A percentile compares a stretch with the other conserved stretches of the same genome.
phyloP scores from a whole-genome alignment of 495 filamentous ascomycete genomes.

The Ascodesmis nigricans region DNA sequence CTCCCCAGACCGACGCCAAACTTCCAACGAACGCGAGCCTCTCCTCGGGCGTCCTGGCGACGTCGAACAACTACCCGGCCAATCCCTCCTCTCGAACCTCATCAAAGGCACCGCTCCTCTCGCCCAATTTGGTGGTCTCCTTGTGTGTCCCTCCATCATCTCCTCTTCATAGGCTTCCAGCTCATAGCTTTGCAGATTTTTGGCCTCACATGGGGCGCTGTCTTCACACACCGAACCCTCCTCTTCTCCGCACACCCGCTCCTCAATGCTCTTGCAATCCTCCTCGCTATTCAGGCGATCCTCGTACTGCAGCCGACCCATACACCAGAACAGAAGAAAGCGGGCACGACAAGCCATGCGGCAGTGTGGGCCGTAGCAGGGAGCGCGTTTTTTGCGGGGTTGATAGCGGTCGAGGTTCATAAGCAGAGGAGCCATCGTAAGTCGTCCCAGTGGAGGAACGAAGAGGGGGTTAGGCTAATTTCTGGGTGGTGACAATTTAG shows the following conservation, averaged over 20 bases:
- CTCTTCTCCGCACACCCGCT: slow-evolving; percentile 78
- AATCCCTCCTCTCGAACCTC: slow-evolving; percentile 46
- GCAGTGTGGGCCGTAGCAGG: slow-evolving; percentile 38
- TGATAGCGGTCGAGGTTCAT: slow-evolving; percentile 11
- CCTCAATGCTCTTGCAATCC: slow-evolving; percentile 47
- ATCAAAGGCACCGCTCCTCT: slow-evolving; percentile 45
- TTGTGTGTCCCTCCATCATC: slow-evolving; percentile 27
- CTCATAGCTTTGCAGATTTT: slow-evolving; percentile 34
- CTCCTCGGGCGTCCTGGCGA: slow-evolving; percentile 54
- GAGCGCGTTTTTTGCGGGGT: slow-evolving; percentile 10
- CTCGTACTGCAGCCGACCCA: slow-evolving; percentile 77
- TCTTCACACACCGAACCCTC: slow-evolving; percentile 41
- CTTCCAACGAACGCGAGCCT: slow-evolving; percentile 46
- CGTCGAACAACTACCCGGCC: slow-evolving; percentile 40
- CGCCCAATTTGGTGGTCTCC: slow-evolving; percentile 43
- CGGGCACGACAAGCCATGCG: slow-evolving; percentile 47
- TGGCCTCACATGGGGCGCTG: slow-evolving; percentile 47
- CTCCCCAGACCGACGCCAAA: no score
- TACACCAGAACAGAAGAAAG: slow-evolving; percentile 45
- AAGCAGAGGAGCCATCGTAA: slow-evolving; percentile 10
- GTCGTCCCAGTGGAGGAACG: slow-evolving; percentile 2
- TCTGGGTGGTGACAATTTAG: not conserved
- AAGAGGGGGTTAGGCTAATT: not conserved
- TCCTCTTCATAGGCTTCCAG: slow-evolving; percentile 25
- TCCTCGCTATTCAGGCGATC: slow-evolving; percentile 54